Base-by-base conservation (phyloP, 108 stramenopile genomes). In the Cyclotella choctawhatcheeana region DNA sequence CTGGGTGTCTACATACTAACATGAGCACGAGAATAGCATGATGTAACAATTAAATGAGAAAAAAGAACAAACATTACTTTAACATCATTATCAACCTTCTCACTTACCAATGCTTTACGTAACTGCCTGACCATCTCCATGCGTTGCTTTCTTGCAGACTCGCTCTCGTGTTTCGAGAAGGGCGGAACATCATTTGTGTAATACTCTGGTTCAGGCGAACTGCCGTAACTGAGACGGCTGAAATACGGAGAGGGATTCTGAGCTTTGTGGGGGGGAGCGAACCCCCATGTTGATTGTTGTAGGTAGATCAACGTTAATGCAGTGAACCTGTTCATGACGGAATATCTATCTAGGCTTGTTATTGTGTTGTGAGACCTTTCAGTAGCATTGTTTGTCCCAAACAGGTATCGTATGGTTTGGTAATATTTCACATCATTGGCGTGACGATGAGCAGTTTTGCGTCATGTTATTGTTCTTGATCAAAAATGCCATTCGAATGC, bases 81-180 rank as follows among this genome's bases (percentile, higher is more conserved):
- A n/a, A n/a, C n/a, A n/a, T n/a, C n/a, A n/a, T n/a, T n/a, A n/a
- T n/a, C n/a, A n/a, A n/a, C n/a, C n/a, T n/a, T n/a, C n/a, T n/a
- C n/a, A n/a, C n/a, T n/a, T n/a, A n/a, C n/a, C n/a, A 50, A 78
- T 14, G 54, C 24, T 33, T 73, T 78, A 44, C 69, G 77, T 32
- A 78, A 52, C 26, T 66, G 44, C 35, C 77, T 26, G 0, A 66
- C 77, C 77, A 73, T 73, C 51, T 72, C 71, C 77, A 78, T 78
- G n/a, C 77, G 44, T 14, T 66, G 52, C 17, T 35, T 53, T 31
- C 77, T 26, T 53, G 66, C 63, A 2, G 32, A 44, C 13, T 45
- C 47, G 21, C 45, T 72, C 25, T 78, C 77, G 1, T 32, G 20
- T 58, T 72, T 64, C 3, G 74, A 76, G 44, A 76, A 76, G 31